Evolutionary conservation across 2,329 filamentous ascomycete species (phyloP), one percentile per base, ranked within the genome.

Genomic region (Claviceps digitariae): DNA sequence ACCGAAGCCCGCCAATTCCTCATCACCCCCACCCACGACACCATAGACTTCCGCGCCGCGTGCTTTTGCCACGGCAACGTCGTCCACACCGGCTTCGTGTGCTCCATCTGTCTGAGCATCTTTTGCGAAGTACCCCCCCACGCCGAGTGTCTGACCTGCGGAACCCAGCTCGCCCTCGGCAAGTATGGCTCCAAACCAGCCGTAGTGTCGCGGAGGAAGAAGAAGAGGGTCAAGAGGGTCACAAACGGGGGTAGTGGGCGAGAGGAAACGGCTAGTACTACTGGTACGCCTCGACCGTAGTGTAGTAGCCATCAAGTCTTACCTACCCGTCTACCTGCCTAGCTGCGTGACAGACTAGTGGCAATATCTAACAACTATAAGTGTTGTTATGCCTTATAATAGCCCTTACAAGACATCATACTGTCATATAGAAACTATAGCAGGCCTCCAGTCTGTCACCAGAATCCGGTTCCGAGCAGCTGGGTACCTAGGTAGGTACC

Each of bases 41-140:
- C 86, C 46, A 90, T 98, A 45, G 94, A 98, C 70, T 98, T 98
- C 67, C 82, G 93, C 45, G 91, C 94, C n/a, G 93, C 93, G 3
- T 98, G 93, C 66, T 98, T 98, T 72, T 98, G 93, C 66, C 93
- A 98, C 70, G 79, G 91, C 50, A 82, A 81, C 38, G 89, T 97
- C 21, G 85, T 98, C 45, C 89, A 96, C 68, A 82, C 90, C 1
- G 93, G 90, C 9, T 98, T 88, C 66, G 91, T 98, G 40, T 98
- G 93, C 73, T 95, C 88, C 56, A 90, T 98, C 60, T 98, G 93
- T 65, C 74, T 98, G 46, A 95, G 88, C 67, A 98, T 95, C 62
- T 95, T 95, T 66, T 95, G 90, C 70, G 74, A 80, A 61, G 67
- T 77, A 1, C 79, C 78, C 1, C 67, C 69, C 3, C 78, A 80